Evolutionary conservation across 352 stramenopile genomes (phyloP), one percentile per base, ranked within the genome.

Genomic region (Phytophthora citricola): DNA sequence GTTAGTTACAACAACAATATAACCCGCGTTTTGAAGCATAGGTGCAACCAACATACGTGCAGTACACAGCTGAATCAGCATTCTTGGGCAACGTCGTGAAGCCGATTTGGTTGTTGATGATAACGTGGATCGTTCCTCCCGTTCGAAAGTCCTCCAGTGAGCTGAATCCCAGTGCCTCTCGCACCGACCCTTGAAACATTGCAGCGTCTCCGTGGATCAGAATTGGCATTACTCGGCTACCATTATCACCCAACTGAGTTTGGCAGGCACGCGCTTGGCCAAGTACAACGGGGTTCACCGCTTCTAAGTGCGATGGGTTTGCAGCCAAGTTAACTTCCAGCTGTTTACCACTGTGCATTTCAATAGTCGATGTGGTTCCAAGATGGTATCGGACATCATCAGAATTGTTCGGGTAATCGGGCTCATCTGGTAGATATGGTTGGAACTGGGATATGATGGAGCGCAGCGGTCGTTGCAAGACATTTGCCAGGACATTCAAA

Each of bases 251-350:
- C n/a, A 92, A 63, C 44, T 92, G 78, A 3, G 84, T 65, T 79
- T 99, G 97, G 15, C 97, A 98, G 20, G 97, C 97, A 7, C 97
- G 86, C 1, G 91, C 78, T 73, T 99, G 98, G 17, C 98, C 98
- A 39, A 97, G 69, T 2, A 99, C 98, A 12, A 99, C 92, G 0
- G 98, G 90, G 76, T 99, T 98, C 24, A 99, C 98, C 36, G 97
- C 98, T 78, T 99, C 98, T 14, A 99, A 79, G 74, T 99, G 98
- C n/a, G 95, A 99, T 24, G 98, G 98, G 74, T 99, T 99, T 10
- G 97, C 95, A 9, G 98, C 89, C 45, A 99, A 85, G 38, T 87
- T 90, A 7, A 95, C 83, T 64, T 95, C 82, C 40, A 96, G 60
- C 6, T 63, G 44, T 7, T 82, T 83, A 5, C 83, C 87, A 20